Percentiles rank a stretch among this genome's conserved stretches.
These are phyloP conservation scores for Colletotrichum orchidophilum DNA, from an alignment of 2,329 filamentous ascomycete species.

Conservation along the genomic window DNA sequence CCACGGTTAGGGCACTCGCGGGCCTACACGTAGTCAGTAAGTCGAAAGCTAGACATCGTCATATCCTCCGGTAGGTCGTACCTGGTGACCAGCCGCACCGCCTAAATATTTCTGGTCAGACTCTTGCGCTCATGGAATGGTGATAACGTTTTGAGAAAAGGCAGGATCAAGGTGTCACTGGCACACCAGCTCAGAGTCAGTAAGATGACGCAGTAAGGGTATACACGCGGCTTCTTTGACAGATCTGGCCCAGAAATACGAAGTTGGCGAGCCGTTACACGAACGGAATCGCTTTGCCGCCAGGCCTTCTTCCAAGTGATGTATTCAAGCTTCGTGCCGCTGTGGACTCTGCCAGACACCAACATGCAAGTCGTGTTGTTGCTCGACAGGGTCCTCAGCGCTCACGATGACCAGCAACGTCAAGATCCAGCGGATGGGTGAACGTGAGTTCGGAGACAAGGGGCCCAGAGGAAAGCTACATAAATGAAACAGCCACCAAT, in stretches of 20 bases:
- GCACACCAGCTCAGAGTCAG: conserved; percentile 29
- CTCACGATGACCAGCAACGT: neutral
- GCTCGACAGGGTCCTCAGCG: neutral
- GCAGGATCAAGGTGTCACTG: conserved; percentile 17
- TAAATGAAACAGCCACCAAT: conserved; percentile 20
- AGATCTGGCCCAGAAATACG: neutral
- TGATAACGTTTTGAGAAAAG: neutral
- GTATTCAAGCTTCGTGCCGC: too few species aligned
- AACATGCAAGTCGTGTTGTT: neutral
- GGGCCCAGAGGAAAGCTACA: conserved; percentile 3
- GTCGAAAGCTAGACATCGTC: neutral
- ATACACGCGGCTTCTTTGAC: conserved; percentile 18
- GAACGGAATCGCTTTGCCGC: neutral
- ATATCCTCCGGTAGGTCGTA: conserved; percentile 19
- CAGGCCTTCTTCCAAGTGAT: too few species aligned
- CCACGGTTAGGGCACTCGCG: conserved; percentile 88
- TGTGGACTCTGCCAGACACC: neutral
- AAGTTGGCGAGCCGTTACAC: neutral
- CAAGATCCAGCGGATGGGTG: neutral
- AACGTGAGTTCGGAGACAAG: neutral
- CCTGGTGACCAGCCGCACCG: conserved; percentile 40
- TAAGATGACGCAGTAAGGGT: conserved; percentile 23
- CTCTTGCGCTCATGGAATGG: conserved; percentile 21
- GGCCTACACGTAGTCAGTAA: conserved; percentile 63
- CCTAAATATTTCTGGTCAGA: conserved; percentile 34